Evolutionary conservation across 805 yeast genomes (phyloP).

Genomic region (Ogataea corticis): DNA sequence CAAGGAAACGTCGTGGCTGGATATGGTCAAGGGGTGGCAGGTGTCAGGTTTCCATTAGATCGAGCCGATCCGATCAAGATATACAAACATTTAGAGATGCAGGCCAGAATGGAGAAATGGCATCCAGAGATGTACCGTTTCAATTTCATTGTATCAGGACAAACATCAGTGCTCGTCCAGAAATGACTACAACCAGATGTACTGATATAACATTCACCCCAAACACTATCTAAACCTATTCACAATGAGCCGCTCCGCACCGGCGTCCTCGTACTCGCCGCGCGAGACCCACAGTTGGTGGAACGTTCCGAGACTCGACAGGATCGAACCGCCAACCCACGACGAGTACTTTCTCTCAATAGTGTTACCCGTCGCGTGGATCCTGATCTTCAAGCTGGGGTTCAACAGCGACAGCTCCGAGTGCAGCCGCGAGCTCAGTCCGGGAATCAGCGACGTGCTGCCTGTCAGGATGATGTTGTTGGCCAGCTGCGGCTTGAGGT

Average conservation of each 20-base stretch:
- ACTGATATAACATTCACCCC: too few relatives aligned
- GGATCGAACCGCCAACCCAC: slow-evolving; percentile 91
- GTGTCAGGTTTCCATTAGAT: slow-evolving; percentile 31
- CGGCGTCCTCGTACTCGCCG: slow-evolving; percentile 85
- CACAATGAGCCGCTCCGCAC: slow-evolving; percentile 73
- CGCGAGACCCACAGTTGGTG: slow-evolving; percentile 94
- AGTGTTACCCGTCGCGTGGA: slow-evolving; percentile 77
- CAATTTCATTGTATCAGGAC: too few relatives aligned
- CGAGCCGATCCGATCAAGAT: neutral
- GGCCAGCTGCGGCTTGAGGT: slow-evolving; percentile 80
- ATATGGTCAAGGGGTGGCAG: slow-evolving; percentile 57
- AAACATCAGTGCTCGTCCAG: too few relatives aligned
- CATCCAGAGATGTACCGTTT: too few relatives aligned
- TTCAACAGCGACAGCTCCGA: slow-evolving; percentile 66
- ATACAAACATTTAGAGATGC: too few relatives aligned
- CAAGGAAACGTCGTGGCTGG: slow-evolving; percentile 49
- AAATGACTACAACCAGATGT: too few relatives aligned
- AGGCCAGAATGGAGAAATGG: too few relatives aligned
- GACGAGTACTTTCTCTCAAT: slow-evolving; percentile 77
- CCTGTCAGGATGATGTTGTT: slow-evolving; percentile 89
- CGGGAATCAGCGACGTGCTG: slow-evolving; percentile 77
- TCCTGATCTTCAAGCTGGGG: slow-evolving; percentile 83
- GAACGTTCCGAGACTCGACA: slow-evolving; percentile 87
- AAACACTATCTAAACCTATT: slow-evolving; percentile 71
- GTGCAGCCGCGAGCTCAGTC: slow-evolving; percentile 73